Evolutionary conservation across 1,284 basidiomycete species (phyloP), one percentile per base, ranked within the genome.

Genomic region (Neonothopanus nambi): DNA sequence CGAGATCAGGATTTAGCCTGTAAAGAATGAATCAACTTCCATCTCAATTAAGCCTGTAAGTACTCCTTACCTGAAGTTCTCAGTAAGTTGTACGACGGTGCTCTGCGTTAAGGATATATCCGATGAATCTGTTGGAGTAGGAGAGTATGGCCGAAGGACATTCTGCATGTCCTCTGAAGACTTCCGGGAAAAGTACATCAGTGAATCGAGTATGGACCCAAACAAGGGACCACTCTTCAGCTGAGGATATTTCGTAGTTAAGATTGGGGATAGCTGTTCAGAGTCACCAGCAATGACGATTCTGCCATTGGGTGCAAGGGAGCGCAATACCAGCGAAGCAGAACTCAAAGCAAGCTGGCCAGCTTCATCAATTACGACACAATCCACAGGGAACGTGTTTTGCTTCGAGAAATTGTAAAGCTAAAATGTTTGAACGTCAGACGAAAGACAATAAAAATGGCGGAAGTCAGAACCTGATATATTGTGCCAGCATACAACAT

Each of bases 271-370:
- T 5, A 80, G 62, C 56, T 79, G 78, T 52, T 79, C 75, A 1
- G 74, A 75, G 59, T 80, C 78, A n/a, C 78, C 78, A 18, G 77
- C 76, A 42, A 79, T 65, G 9, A 80, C 67, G 12, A 80, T 69
- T 23, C 71, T 69, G 9, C 75, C 74, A 5, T 58, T 56, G 2
- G 64, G 57, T 26, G 62, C 60, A 3, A 80, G 65, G n/a, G 69
- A 69, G 15, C 75, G 70, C 37, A 79, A 61, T 1, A 77, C 77
- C 7, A 80, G 61, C 12, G 77, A 70, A 18, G 76, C 66, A 3
- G 70, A 69, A 36, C 71, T 71, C n/a, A 80, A 59, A 5, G 74
- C 68, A 5, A 79, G 69, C 58, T 80, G 78, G 4, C 77, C 76
- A 5, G 77, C 77, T 63, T 80, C 78, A 54, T 80, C 78, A 12